Conservation (phyloP, 2,329 filamentous ascomycete species). For the Hypomyces rosellus region DNA sequence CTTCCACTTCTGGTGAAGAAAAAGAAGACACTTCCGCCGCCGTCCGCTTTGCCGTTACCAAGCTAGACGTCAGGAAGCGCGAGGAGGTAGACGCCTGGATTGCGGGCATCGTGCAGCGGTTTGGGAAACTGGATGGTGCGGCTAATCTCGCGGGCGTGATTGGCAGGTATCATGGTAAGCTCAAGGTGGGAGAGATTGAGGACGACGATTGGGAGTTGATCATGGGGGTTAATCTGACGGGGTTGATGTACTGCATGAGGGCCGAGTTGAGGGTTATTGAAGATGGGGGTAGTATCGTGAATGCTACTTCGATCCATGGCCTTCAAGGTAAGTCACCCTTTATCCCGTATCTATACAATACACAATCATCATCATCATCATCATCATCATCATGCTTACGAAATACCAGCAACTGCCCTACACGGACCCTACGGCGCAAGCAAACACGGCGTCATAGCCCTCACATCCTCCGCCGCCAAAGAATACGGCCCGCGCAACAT, state of each 20-base stretch:
- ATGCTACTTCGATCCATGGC: slow-evolving; percentile 41
- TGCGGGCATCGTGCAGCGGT: slow-evolving; percentile 36
- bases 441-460: slow-evolving; percentile 32
- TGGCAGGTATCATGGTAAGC: slow-evolving; percentile 36
- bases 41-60: slow-evolving; percentile 27
- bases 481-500: slow-evolving; percentile 38
- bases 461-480: slow-evolving; percentile 31
- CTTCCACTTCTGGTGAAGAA: too few species aligned
- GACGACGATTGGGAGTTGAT: slow-evolving; percentile 44
- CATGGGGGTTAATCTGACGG: slow-evolving; percentile 43
- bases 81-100: slow-evolving; percentile 47
- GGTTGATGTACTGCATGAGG: slow-evolving; percentile 46
- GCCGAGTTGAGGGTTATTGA: slow-evolving; percentile 35
- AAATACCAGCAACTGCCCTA: slow-evolving; percentile 19
- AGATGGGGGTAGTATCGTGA: slow-evolving; percentile 52
- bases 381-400: not conserved
- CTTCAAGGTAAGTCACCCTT: slow-evolving; percentile 34
- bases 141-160: slow-evolving; percentile 51
- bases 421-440: slow-evolving; percentile 34
- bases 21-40: too few species aligned
- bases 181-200: slow-evolving; percentile 36
- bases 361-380: not conserved
- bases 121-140: slow-evolving; percentile 48
- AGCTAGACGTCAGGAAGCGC: slow-evolving; percentile 43
- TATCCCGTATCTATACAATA: not conserved